Evolutionary conservation across 805 yeast genomes (phyloP).

Genomic region (Wickerhamiella parazyma): DNA sequence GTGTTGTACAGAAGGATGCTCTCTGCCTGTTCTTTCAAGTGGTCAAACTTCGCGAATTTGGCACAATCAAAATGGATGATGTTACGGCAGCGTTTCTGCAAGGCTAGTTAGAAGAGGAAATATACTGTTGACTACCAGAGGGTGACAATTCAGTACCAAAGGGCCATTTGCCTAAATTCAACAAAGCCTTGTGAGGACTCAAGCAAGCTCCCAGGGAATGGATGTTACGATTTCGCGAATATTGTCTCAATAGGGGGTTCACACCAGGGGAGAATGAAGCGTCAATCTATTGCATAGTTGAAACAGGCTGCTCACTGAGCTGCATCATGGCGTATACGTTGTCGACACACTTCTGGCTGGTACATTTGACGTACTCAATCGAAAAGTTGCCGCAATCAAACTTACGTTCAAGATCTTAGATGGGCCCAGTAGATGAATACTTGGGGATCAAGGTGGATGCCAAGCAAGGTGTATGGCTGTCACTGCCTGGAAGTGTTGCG

Average conservation of each 20-base stretch:
- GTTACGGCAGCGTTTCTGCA: too few species aligned
- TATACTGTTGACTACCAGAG: neutral
- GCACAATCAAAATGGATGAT: too few species aligned
- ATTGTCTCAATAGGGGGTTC: neutral
- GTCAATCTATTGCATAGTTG: too few species aligned
- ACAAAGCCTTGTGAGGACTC: neutral
- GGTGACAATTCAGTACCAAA: too few species aligned
- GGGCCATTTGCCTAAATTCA: neutral
- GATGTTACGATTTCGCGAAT: neutral
- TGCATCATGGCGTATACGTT: neutral
- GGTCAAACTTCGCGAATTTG: too few species aligned
- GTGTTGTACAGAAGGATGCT: too few species aligned
- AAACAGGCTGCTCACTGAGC: too few species aligned
- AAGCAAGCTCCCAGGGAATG: slow-evolving; percentile 4
- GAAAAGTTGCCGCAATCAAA: neutral
- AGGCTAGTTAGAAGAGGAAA: too few species aligned
- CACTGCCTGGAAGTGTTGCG: neutral
- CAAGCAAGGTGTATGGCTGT: neutral
- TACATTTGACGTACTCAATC: too few species aligned
- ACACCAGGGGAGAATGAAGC: neutral
- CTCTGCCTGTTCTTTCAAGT: too few species aligned
- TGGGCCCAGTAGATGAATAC: too few species aligned
- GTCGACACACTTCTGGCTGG: neutral
- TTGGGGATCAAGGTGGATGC: slow-evolving; percentile 1
- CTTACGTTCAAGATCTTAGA: neutral